phyloP scores from a whole-genome alignment of 306 rosid genomes.

The Fragaria iinumae region DNA sequence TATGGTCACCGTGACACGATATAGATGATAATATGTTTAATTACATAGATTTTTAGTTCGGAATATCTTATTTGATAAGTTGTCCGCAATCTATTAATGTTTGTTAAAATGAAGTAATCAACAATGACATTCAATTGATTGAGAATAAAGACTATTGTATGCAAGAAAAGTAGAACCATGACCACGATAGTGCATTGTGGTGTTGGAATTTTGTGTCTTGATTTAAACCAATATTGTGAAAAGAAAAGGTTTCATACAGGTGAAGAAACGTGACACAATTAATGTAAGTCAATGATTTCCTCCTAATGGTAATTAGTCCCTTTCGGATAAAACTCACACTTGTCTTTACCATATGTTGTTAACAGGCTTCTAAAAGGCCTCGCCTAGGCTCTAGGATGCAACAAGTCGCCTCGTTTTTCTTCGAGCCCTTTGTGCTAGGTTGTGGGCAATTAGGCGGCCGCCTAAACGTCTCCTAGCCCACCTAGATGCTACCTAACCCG shows the following conservation, averaged over 20 bases:
- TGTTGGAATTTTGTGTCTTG: neutral
- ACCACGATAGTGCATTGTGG: neutral
- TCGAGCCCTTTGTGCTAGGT: too few species aligned
- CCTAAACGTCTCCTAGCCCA: too few species aligned
- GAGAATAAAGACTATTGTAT: neutral
- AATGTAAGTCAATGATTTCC: neutral
- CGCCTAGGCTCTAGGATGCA: rapidly evolving
- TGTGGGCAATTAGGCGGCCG: too few species aligned
- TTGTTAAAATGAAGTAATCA: too few species aligned
- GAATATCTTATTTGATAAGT: neutral
- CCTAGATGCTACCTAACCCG: too few species aligned
- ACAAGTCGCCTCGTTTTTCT: too few species aligned
- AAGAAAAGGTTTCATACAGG: neutral
- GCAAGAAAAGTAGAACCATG: neutral
- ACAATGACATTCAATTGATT: neutral
- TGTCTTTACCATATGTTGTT: neutral
- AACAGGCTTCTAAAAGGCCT: too few species aligned
- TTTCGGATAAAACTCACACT: neutral
- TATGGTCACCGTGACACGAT: neutral
- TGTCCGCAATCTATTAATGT: neutral
- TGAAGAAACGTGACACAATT: neutral
- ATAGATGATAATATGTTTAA: neutral
- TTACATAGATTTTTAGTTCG: neutral
- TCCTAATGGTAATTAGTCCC: neutral
- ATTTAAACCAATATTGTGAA: neutral